These are phyloP conservation scores for Aspergillus eucalypticola DNA, from an alignment of 2,329 filamentous ascomycete species.

Conservation along the genomic window DNA sequence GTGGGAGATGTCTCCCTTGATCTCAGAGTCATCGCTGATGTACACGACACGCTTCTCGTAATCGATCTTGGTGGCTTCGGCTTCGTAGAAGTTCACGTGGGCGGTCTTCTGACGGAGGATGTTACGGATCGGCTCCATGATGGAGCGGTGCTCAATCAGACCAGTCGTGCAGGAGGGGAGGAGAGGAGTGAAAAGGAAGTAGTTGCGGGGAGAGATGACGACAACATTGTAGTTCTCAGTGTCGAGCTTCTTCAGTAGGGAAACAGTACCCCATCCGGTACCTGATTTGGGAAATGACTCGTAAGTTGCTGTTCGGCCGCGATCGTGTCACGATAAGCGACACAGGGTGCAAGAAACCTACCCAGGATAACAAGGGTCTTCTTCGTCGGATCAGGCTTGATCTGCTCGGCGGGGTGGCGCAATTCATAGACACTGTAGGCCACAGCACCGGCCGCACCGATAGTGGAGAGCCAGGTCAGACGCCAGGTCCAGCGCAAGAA, in stretches of 20 bases:
- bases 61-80: constrained; percentile 93
- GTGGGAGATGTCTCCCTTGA: constrained; percentile 77
- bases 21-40: constrained; percentile 88
- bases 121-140: constrained; percentile 98
- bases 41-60: constrained; percentile 83
- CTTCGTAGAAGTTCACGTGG: constrained; percentile 94
- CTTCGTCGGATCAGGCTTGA: constrained; percentile 78
- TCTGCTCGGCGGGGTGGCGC: constrained; percentile 78
- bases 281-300: constrained; percentile 54
- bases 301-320: neutral
- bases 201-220: constrained; percentile 97
- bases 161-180: constrained; percentile 97
- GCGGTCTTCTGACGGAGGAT: constrained; percentile 95
- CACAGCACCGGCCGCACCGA: constrained; percentile 70
- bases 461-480: constrained; percentile 71
- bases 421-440: constrained; percentile 80
- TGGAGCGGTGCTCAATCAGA: constrained; percentile 96
- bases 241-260: constrained; percentile 96
- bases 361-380: constrained; percentile 96
- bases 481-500: constrained; percentile 82
- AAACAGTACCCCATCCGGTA: constrained; percentile 94
- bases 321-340: neutral
- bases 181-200: constrained; percentile 98
- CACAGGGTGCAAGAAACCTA: constrained; percentile 46
- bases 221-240: constrained; percentile 99